These are phyloP conservation scores for Camelina laxa DNA, from an alignment of 345 rosid species.

Conservation along the genomic window DNA sequence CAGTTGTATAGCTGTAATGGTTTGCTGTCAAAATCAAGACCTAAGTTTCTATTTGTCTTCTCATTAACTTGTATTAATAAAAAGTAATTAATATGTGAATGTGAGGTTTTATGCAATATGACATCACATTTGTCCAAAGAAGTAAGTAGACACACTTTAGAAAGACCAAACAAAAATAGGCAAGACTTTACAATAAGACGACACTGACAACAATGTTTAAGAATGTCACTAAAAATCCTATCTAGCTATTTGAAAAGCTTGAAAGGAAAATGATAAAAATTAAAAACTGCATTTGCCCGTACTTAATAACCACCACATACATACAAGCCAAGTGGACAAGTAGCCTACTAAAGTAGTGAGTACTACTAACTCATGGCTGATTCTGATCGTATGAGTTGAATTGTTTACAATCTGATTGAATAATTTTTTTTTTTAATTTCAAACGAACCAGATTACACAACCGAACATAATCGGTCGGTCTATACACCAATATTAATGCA, in stretches of 20 bases:
- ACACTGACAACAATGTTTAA: constrained; percentile 45
- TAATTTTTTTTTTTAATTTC: background rate
- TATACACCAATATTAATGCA: background rate
- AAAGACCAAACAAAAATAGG: constrained; percentile 33
- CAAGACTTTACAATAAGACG: constrained; percentile 27
- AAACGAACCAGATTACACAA: background rate
- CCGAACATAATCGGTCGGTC: background rate
- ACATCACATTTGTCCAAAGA: constrained; percentile 27
- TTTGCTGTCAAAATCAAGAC: constrained; percentile 45
- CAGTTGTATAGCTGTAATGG: constrained; percentile 15
- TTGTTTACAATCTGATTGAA: constrained; percentile 2
- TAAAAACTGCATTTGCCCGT: constrained; percentile 1
- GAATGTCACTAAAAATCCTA: constrained; percentile 33
- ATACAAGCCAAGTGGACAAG: constrained; percentile 45
- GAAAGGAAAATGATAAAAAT: constrained; percentile 8
- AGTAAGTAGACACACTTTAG: constrained; percentile 28
- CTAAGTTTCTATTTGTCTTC: constrained; percentile 44
- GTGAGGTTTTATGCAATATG: constrained; percentile 37
- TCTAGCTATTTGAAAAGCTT: constrained; percentile 3
- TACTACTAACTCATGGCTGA: constrained; percentile 36
- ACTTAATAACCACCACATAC: constrained; percentile 41
- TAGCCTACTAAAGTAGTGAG: constrained; percentile 27
- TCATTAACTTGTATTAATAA: background rate
- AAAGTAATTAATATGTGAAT: constrained; percentile 5
- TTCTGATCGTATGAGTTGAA: constrained; percentile 16